Base-by-base conservation (phyloP, 805 yeast species). In the Starmerella geochares region DNA sequence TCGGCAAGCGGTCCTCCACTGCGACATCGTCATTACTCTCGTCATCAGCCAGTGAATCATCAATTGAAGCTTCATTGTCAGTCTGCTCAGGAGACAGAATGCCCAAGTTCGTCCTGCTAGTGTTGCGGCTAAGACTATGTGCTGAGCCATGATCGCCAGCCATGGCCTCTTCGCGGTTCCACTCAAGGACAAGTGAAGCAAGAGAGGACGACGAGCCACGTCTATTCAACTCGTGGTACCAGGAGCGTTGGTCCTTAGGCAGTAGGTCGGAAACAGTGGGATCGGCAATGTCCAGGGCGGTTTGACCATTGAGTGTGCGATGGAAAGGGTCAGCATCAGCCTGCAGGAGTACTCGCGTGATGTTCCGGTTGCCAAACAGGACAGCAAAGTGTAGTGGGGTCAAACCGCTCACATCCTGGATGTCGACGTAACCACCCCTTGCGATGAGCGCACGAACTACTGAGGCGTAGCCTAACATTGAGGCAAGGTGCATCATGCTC, bases 311-410 rank as follows among this genome's bases (percentile, higher is more conserved):
- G 21, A 47, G 44, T 20, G 60, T 59, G 37, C 61, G 58, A 47
- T 58, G 57, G 53, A 60, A 60, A n/a, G 63, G 63, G 37, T 60
- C 63, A 8, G 62, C 62, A 31, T 57, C 61, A 4, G 56, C 53
- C 35, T 21, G 33, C 32, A 60, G 52, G 17, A 60, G 54, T 50
- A 54, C 42, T 11, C 62, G 50, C 10, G 60, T 51, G n/a, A 54
- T 54, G 31, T 76, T 80, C 46, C 84, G 70, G 60, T 83, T 75
- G 28, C 95, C 95, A 56, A 74, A 71, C 58, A 88, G 64, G 28
- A 86, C 77, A 0, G 96, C 95, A 61, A 83, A 80, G 64, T 88
- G 95, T 50, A 92, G 70, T 4, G 98, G 95, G 0, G 96, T 81
- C 54, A 77, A 77, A 1, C 95, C 96, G 62, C 81, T 84, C 38